phyloP scores from a whole-genome alignment of 306 rosid species.

The Hippophae tibetana region DNA sequence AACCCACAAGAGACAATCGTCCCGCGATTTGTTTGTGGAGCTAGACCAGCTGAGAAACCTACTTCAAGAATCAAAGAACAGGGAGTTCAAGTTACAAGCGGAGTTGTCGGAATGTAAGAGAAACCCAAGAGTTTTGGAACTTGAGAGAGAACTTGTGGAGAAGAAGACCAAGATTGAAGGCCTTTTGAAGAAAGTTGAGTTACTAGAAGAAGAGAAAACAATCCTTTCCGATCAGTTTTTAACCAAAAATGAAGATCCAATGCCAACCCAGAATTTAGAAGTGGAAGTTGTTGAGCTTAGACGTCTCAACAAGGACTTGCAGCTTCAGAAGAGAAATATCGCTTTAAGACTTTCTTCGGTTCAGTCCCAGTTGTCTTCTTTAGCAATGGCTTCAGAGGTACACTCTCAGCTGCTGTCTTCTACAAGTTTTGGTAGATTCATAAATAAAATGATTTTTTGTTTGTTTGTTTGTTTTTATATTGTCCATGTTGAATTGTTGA shows the following conservation, averaged over 20 bases:
- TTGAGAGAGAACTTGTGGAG: conserved; percentile 35
- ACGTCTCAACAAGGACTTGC: conserved; percentile 83
- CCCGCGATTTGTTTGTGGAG: conserved; percentile 79
- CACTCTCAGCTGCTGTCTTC: background rate
- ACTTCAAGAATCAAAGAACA: conserved; percentile 73
- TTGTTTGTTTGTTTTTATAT: no score
- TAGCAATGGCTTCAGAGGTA: conserved; percentile 61
- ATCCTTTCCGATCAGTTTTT: conserved; percentile 45
- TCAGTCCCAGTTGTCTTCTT: conserved; percentile 53
- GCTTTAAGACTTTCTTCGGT: conserved; percentile 61
- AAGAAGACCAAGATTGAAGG: conserved; percentile 43
- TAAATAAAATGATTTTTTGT: no score
- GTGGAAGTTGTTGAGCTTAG: conserved; percentile 84
- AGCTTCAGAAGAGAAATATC: conserved; percentile 80
- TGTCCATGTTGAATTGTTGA: no score
- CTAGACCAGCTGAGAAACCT: conserved; percentile 75
- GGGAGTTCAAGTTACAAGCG: conserved; percentile 68
- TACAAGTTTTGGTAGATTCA: no score
- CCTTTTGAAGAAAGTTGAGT: conserved; percentile 34
- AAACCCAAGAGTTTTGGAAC: conserved; percentile 32
- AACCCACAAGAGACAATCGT: conserved; percentile 78
- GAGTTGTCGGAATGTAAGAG: conserved; percentile 53
- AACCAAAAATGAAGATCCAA: conserved; percentile 1
- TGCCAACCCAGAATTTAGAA: conserved; percentile 37
- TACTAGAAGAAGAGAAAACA: conserved; percentile 56